Conservation (phyloP, 169 alveolate genomes). For the Babesia bigemina region DNA sequence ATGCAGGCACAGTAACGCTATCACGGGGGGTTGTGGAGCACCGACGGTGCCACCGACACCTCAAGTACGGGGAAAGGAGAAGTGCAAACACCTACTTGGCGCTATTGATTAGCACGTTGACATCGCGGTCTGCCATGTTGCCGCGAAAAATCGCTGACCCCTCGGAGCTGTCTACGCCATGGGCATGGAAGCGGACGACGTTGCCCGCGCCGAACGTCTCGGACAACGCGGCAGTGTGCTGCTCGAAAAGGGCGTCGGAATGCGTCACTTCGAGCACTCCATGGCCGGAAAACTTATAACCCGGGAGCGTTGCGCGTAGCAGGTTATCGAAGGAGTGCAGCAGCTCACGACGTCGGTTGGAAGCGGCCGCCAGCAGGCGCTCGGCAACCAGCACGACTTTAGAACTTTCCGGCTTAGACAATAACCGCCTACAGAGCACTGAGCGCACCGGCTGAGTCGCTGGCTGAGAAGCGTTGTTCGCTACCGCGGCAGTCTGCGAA, state of each 20-base stretch:
- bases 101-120: constrained; percentile 29
- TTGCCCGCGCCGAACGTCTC: constrained; percentile 6
- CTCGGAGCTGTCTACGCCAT: neutral
- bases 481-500: neutral
- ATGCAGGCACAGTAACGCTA: neutral
- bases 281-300: neutral
- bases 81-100: constrained; percentile 24
- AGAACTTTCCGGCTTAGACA: neutral
- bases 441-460: neutral
- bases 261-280: neutral
- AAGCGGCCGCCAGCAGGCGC: neutral
- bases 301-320: neutral
- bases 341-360: constrained; percentile 1
- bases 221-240: neutral
- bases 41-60: too few relatives aligned
- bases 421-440: neutral
- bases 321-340: constrained; percentile 9
- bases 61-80: too few relatives aligned
- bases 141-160: constrained; percentile 44
- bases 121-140: neutral
- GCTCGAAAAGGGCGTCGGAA: neutral
- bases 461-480: neutral
- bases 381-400: neutral
- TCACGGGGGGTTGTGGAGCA: neutral
- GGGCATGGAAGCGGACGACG: constrained; percentile 22